Evolutionary conservation across 2,329 filamentous ascomycete species (phyloP).

Genomic region (Talaromyces sp.): DNA sequence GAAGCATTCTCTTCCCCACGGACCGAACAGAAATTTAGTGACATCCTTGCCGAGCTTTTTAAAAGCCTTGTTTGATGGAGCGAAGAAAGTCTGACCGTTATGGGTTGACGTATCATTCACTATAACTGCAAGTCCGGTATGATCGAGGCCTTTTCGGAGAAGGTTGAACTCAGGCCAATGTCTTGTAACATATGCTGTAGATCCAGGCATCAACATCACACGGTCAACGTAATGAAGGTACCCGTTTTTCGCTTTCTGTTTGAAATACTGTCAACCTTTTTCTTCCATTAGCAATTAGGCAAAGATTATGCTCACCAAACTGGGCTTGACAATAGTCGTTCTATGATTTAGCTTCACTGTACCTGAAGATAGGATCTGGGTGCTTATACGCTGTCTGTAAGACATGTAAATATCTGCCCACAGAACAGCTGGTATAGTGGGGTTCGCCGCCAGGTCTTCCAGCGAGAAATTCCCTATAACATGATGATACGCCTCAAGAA

Average conservation of each 20-base stretch:
- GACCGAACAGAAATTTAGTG: constrained; percentile 82
- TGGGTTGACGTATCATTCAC: constrained; percentile 21
- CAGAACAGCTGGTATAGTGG: neutral
- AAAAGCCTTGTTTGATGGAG: constrained; percentile 78
- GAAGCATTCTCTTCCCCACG: constrained; percentile 68
- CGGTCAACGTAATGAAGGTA: neutral
- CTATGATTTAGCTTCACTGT: neutral
- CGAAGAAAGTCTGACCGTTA: constrained; percentile 71
- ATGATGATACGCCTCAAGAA: neutral
- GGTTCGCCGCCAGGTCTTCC: neutral
- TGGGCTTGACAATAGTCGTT: neutral
- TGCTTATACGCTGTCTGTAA: neutral
- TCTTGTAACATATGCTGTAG: neutral
- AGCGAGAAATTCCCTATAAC: neutral
- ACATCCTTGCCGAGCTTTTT: constrained; percentile 62
- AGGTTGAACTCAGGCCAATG: neutral
- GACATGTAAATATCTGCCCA: neutral
- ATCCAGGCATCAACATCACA: neutral
- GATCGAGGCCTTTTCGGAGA: neutral
- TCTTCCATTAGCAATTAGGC: neutral
- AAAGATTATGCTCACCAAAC: neutral
- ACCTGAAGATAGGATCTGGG: neutral
- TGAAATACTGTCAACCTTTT: neutral
- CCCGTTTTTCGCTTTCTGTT: neutral
- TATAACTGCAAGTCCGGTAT: neutral